A percentile compares a stretch with the other conserved stretches of the same genome.
Evolutionary conservation across 768 basidiomycete species (phyloP).

Genomic region (Leccinum uliginosum): DNA sequence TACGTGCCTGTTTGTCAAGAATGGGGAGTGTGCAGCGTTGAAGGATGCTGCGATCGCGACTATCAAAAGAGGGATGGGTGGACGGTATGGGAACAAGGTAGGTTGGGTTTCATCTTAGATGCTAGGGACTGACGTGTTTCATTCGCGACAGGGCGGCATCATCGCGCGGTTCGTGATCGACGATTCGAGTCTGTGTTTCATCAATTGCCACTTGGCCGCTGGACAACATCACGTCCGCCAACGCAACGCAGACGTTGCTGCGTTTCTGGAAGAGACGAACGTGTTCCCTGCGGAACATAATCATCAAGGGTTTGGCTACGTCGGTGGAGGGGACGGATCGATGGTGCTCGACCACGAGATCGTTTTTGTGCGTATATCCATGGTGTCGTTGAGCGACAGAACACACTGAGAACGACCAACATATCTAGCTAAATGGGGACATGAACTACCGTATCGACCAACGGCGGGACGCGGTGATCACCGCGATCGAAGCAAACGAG

Average conservation of each 20-base stretch:
- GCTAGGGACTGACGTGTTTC: background rate
- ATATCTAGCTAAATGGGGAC: slow-evolving; percentile 76
- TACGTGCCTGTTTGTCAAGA: slow-evolving; percentile 69
- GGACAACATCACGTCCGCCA: slow-evolving; percentile 81
- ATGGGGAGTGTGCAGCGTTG: slow-evolving; percentile 53
- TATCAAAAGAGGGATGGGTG: slow-evolving; percentile 89
- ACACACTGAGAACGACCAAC: slow-evolving; percentile 1
- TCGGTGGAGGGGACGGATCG: slow-evolving; percentile 89
- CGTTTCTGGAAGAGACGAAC: slow-evolving; percentile 77
- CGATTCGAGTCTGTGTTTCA: slow-evolving; percentile 89
- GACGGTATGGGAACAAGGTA: slow-evolving; percentile 94
- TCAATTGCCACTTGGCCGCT: slow-evolving; percentile 97
- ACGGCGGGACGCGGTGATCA: slow-evolving; percentile 76
- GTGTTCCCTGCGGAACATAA: slow-evolving; percentile 53
- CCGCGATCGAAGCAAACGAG: slow-evolving; percentile 66
- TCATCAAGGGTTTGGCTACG: slow-evolving; percentile 62
- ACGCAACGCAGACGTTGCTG: slow-evolving; percentile 83
- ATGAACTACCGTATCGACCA: slow-evolving; percentile 98
- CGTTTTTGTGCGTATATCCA: slow-evolving; percentile 55
- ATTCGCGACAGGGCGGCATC: slow-evolving; percentile 69
- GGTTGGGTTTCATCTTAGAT: slow-evolving; percentile 11
- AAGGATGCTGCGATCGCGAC: slow-evolving; percentile 72
- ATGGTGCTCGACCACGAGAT: slow-evolving; percentile 95
- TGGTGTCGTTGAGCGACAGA: background rate
- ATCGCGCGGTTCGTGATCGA: slow-evolving; percentile 86